These are phyloP conservation scores for Amorphotheca resinae DNA, from an alignment of 495 filamentous ascomycete species.

Conservation along the genomic window DNA sequence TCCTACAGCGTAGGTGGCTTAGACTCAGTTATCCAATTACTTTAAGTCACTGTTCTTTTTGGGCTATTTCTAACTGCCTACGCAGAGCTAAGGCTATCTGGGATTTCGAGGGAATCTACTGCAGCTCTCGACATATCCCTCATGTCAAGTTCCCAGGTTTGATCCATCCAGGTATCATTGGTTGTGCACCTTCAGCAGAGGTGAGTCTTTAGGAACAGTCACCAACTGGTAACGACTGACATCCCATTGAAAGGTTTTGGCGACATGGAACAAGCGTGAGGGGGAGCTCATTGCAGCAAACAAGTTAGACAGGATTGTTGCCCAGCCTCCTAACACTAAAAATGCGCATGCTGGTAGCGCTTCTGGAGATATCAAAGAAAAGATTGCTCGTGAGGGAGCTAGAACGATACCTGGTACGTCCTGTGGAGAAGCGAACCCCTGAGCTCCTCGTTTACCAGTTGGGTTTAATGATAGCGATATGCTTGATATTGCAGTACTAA, in stretches of 20 bases:
- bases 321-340: conserved; percentile 58
- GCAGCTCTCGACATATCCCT: conserved; percentile 81
- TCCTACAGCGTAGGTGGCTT: conserved; percentile 50
- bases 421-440: conserved; percentile 48
- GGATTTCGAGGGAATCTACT: conserved; percentile 95
- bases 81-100: conserved; percentile 84
- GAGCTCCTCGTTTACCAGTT: too few relatives aligned
- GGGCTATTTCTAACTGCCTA: background rate
- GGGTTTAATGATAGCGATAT: too few relatives aligned
- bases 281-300: conserved; percentile 61
- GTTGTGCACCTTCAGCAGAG: conserved; percentile 71
- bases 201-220: conserved; percentile 4
- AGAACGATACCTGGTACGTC: conserved; percentile 64
- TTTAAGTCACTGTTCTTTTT: background rate
- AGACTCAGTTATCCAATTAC: background rate
- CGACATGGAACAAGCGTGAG: conserved; percentile 71
- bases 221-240: background rate
- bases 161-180: conserved; percentile 90
- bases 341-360: conserved; percentile 65
- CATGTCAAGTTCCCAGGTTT: conserved; percentile 80
- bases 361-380: conserved; percentile 46
- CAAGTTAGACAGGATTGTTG: conserved; percentile 60
- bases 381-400: conserved; percentile 77
- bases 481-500: too few relatives aligned
- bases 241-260: conserved; percentile 26